Evolutionary conservation across 108 stramenopile species (phyloP).

Genomic region (Aurantiochytrium sp.): DNA sequence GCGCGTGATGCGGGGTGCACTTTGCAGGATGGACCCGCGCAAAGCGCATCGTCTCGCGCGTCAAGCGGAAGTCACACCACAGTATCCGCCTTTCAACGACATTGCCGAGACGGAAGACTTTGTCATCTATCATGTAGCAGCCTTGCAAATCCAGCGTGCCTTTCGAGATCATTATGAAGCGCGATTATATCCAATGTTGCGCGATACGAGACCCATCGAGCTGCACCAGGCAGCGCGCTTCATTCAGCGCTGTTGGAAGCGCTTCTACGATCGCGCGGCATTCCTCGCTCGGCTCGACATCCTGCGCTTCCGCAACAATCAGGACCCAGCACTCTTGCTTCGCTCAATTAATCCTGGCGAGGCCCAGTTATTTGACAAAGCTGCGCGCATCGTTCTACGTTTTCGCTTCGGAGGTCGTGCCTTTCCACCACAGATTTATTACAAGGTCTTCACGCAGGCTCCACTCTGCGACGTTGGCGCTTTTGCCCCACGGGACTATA

Average conservation of each 20-base stretch:
- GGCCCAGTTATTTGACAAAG: slow-evolving; percentile 40
- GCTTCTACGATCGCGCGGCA: not conserved
- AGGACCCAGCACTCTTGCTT: slow-evolving; percentile 22
- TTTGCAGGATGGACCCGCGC: not conserved
- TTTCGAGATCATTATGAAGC: not conserved
- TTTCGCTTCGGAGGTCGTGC: slow-evolving; percentile 44
- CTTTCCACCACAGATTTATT: slow-evolving; percentile 53
- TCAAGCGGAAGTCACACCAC: not conserved
- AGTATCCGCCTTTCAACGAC: not conserved
- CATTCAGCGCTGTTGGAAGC: not conserved
- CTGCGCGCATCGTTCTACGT: slow-evolving; percentile 37
- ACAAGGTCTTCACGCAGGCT: slow-evolving; percentile 48
- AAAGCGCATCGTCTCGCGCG: too few species aligned
- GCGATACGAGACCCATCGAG: not conserved
- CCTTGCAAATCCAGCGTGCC: slow-evolving; percentile 5
- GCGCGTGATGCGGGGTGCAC: not conserved
- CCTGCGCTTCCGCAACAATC: slow-evolving; percentile 22
- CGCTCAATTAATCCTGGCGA: slow-evolving; percentile 42
- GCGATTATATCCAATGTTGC: not conserved
- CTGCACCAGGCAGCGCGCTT: not conserved
- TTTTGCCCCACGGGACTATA: slow-evolving; percentile 50
- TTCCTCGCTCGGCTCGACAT: not conserved
- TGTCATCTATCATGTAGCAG: slow-evolving; percentile 1
- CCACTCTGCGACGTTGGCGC: slow-evolving; percentile 49
- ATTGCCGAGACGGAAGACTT: not conserved